phyloP scores from a whole-genome alignment of 176 grass and related monocot species.

The Ensete glaucum region DNA sequence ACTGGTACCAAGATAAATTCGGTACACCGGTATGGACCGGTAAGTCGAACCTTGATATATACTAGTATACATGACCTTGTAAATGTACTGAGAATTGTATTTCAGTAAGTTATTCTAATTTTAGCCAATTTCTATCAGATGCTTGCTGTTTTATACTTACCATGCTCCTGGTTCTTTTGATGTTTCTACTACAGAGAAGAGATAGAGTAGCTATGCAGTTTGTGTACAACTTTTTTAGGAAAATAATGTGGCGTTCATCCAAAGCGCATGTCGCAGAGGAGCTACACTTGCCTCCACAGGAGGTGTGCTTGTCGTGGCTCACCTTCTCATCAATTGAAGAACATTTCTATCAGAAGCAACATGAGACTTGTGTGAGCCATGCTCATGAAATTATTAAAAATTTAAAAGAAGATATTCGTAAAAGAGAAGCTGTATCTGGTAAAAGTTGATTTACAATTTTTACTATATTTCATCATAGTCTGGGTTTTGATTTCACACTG shows the following conservation, averaged over 20 bases:
- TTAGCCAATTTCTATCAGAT: not conserved
- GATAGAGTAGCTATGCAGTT: slow-evolving; percentile 67
- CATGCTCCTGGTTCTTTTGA: not conserved
- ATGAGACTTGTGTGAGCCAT: slow-evolving; percentile 74
- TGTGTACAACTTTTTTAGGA: slow-evolving; percentile 65
- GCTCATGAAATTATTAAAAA: slow-evolving; percentile 92
- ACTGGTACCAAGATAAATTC: too few species aligned
- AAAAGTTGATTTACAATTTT: slow-evolving; percentile 18
- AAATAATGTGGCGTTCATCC: slow-evolving; percentile 99
- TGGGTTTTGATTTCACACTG: slow-evolving; percentile 5
- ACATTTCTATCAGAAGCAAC: slow-evolving; percentile 96
- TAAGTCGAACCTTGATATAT: too few species aligned
- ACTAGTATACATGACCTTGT: not conserved
- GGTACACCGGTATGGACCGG: too few species aligned
- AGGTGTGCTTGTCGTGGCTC: slow-evolving; percentile 78
- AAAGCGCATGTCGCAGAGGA: slow-evolving; percentile 83
- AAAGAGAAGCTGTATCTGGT: slow-evolving; percentile 43
- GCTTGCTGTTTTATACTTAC: not conserved
- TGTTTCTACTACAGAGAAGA: slow-evolving; percentile 44
- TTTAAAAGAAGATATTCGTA: slow-evolving; percentile 45
- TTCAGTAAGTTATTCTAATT: not conserved
- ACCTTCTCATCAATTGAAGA: slow-evolving; percentile 88
- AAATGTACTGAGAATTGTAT: not conserved
- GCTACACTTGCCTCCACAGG: slow-evolving; percentile 68
- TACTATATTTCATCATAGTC: slow-evolving; percentile 11